These are phyloP conservation scores for Debaryomycetaceae sp. DNA, from an alignment of 1,139 yeast genomes.

Conservation along the genomic window DNA sequence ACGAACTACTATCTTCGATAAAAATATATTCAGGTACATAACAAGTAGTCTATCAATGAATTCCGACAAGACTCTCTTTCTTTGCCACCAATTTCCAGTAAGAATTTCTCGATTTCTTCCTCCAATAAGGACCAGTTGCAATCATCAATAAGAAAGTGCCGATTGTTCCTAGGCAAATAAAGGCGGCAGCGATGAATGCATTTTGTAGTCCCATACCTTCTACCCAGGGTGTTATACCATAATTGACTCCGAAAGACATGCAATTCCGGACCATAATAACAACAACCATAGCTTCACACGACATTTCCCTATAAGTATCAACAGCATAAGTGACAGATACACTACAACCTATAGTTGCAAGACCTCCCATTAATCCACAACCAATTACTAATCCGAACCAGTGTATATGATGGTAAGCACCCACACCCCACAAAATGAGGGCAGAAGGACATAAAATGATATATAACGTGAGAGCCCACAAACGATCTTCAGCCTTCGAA, in stretches of 20 bases:
- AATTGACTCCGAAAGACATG: slow-evolving; percentile 20
- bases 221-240: slow-evolving; percentile 23
- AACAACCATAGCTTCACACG: slow-evolving; percentile 20
- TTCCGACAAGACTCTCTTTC: too few species aligned
- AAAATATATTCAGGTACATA: too few species aligned
- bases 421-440: slow-evolving; percentile 22
- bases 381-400: slow-evolving; percentile 23
- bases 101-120: slow-evolving; percentile 15
- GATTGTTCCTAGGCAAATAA: slow-evolving; percentile 13
- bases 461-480: slow-evolving; percentile 20
- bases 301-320: slow-evolving; percentile 20
- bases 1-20: too few species aligned
- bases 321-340: slow-evolving; percentile 20
- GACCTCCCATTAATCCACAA: slow-evolving; percentile 17
- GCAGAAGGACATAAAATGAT: slow-evolving; percentile 28
- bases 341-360: slow-evolving; percentile 19
- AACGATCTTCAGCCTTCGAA: slow-evolving; percentile 39
- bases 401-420: slow-evolving; percentile 18
- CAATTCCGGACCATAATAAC: slow-evolving; percentile 20
- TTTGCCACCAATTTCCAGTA: slow-evolving; percentile 22
- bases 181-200: slow-evolving; percentile 17
- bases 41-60: too few species aligned
- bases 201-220: slow-evolving; percentile 17
- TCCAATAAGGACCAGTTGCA: slow-evolving; percentile 19
- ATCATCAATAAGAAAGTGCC: slow-evolving; percentile 22